A percentile compares a stretch with the other conserved stretches of the same genome.
phyloP scores from a whole-genome alignment of 345 rosid species.

The Heritiera littoralis region DNA sequence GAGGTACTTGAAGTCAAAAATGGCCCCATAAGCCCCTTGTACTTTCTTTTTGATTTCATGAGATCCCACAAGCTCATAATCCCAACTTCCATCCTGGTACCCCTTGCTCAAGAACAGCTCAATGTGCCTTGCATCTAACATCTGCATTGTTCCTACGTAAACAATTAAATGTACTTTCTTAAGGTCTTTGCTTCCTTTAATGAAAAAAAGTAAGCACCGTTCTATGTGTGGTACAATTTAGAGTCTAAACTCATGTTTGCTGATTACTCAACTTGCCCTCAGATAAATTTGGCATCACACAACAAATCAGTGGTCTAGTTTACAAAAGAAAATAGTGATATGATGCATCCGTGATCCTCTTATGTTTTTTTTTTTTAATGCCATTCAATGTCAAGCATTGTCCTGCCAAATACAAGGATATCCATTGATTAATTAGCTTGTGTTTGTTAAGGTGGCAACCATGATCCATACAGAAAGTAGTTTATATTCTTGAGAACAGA shows the following conservation, averaged over 20 bases:
- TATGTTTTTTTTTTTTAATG: background rate
- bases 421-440: background rate
- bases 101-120: constrained; percentile 68
- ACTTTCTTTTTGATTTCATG: constrained; percentile 46
- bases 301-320: background rate
- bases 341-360: background rate
- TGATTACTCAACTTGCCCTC: background rate
- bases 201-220: background rate
- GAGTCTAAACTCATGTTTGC: background rate
- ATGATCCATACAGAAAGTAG: background rate
- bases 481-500: background rate
- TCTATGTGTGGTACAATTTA: background rate
- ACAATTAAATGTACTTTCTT: constrained; percentile 1
- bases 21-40: constrained; percentile 74
- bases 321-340: background rate
- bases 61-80: constrained; percentile 69
- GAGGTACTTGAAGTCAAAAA: constrained; percentile 74
- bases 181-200: background rate
- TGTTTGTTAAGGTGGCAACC: background rate
- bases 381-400: background rate
- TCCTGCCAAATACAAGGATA: background rate
- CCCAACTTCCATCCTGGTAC: constrained; percentile 69
- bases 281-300: background rate
- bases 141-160: constrained; percentile 87
- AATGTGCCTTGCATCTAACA: constrained; percentile 84